Base-by-base conservation (phyloP, 305 asterid species). In the Fraxinus baroniana region DNA sequence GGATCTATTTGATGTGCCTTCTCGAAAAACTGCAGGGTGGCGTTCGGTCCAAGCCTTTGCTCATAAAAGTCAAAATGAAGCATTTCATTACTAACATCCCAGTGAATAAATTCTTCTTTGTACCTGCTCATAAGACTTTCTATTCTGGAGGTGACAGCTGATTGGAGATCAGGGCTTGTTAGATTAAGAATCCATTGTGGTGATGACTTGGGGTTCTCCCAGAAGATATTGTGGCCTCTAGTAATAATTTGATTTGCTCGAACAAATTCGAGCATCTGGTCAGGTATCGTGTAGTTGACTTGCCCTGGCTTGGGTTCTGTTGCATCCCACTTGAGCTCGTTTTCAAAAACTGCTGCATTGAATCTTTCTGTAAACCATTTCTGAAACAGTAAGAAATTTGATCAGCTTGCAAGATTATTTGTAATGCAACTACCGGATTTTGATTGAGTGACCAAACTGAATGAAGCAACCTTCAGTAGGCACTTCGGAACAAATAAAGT, bases 41-140 rank as follows among this genome's bases (percentile, higher is more conserved):
- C 94, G 39, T 92, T 84, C 4, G 91, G 88, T 0, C 97, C 97
- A 10, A 93, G 91, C 4, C 85, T 79, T n/a, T 84, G 52, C 84
- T 91, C 97, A 17, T 89, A 93, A 80, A 92, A 94, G 30, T 91
- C 85, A 35, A 71, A 92, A 73, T 94, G 98, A 4, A 94, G 93
- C 95, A 93, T 92, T 71, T 94, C 98, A 9, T 94, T 94, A 79
- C 81, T 89, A 2, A 94, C 97, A 68, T 94, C 98, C 98, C 97
- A 94, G 41, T 94, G 95, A 33, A 94, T 77, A 86, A 94, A 93
- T 17, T 93, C 87, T 0, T 86, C 90, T 76, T 78, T 90, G 91
- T 93, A 94, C 64, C 86, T 89, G 35, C 28, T 75, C 91, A 93
- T 52, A 10, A 94, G 87, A 86, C 93, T 86, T 17, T 84, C 83